These are phyloP conservation scores for Nicotiana undulata DNA, from an alignment of 257 asterid species.

Conservation along the genomic window DNA sequence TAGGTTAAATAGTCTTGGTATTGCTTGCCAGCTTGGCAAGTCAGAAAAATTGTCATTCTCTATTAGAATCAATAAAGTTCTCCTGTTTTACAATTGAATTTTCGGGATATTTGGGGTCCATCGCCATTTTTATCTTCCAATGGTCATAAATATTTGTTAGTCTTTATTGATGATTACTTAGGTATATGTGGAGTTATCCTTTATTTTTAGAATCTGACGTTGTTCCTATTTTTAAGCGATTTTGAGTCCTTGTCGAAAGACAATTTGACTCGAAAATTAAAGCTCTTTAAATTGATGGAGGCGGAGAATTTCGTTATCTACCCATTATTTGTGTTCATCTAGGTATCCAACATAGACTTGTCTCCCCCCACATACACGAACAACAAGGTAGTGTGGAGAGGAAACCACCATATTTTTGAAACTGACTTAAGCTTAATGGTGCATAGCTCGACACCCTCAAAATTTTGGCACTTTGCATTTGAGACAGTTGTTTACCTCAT, in stretches of 20 bases:
- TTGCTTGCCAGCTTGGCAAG: not conserved
- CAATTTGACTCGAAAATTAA: not conserved
- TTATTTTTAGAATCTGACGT: not conserved
- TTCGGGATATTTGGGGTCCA: not conserved
- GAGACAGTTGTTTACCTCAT: not conserved
- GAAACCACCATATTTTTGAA: not conserved
- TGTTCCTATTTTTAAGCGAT: not conserved
- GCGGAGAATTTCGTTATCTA: not conserved
- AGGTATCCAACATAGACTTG: not conserved
- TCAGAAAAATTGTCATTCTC: not conserved
- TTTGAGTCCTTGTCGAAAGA: not conserved
- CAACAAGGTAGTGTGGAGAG: not conserved
- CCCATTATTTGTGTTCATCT: not conserved
- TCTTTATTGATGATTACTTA: not conserved
- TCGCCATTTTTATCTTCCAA: not conserved
- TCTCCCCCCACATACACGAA: not conserved
- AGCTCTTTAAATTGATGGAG: not conserved
- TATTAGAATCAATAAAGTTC: not conserved
- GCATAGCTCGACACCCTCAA: not conserved
- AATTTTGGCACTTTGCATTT: not conserved
- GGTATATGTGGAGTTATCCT: not conserved
- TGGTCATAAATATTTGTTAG: not conserved
- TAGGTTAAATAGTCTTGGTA: not conserved
- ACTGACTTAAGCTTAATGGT: not conserved
- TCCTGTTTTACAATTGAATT: not conserved